Percentiles rank a stretch among this genome's conserved stretches.
These are phyloP conservation scores for Thalassia testudinum DNA, from an alignment of 116 monocot genomes.

Conservation along the genomic window DNA sequence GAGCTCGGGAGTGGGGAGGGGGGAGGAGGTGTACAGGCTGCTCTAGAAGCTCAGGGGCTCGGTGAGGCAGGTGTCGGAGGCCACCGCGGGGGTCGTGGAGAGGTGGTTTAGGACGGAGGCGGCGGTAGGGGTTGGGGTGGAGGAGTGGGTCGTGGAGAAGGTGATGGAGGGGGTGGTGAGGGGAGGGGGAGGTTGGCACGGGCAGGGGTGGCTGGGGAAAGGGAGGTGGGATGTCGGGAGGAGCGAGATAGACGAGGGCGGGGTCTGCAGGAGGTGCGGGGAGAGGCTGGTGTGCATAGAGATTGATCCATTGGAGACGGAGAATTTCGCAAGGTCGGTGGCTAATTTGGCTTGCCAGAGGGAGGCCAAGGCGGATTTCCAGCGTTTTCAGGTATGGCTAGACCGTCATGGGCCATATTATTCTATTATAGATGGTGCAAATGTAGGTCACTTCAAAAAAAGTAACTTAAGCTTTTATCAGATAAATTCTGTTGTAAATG, in stretches of 20 bases:
- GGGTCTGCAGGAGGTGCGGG: conserved; percentile 51
- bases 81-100: conserved; percentile 50
- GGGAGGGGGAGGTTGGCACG: conserved; percentile 96
- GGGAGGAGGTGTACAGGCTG: conserved; percentile 59
- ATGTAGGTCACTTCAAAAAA: conserved; percentile 64
- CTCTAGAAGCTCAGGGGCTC: conserved; percentile 39
- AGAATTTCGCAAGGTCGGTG: conserved; percentile 56
- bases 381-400: conserved; percentile 70
- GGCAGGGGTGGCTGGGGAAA: conserved; percentile 79
- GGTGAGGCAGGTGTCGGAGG: conserved; percentile 43
- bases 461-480: conserved; percentile 64
- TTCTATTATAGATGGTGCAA: conserved; percentile 89
- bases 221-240: conserved; percentile 71
- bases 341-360: conserved; percentile 40
- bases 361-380: conserved; percentile 41
- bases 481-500: conserved; percentile 76
- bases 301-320: conserved; percentile 78
- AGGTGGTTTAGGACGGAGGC: conserved; percentile 54
- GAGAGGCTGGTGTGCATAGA: conserved; percentile 77
- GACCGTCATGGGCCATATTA: conserved; percentile 69
- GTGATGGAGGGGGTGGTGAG: conserved; percentile 57
- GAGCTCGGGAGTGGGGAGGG: conserved; percentile 17
- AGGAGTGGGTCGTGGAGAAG: conserved; percentile 55
- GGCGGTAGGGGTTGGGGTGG: conserved; percentile 35
- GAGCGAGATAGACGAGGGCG: conserved; percentile 48